Percentiles rank a stretch among this genome's conserved stretches.
These are phyloP conservation scores for Martiniozyma asiatica DNA, from an alignment of 1,139 yeast species.

Conservation along the genomic window DNA sequence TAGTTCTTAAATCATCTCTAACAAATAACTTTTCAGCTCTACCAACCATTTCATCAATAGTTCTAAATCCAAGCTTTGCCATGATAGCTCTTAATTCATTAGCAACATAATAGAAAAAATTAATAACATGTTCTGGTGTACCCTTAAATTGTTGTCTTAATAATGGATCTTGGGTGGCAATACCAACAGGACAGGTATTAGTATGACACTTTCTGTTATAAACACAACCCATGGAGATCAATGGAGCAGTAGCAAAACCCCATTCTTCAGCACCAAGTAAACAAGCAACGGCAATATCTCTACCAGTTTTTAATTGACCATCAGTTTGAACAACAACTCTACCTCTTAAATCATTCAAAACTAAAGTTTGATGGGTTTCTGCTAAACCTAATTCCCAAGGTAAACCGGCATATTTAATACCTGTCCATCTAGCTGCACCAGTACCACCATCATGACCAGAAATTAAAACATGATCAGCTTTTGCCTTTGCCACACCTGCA, in stretches of 20 bases:
- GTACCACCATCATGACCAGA: slow-evolving; percentile 99
- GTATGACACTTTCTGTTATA: slow-evolving; percentile 92
- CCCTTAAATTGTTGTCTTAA: slow-evolving; percentile 87
- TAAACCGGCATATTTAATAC: slow-evolving; percentile 91
- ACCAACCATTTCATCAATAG: slow-evolving; percentile 96
- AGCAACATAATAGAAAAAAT: slow-evolving; percentile 90
- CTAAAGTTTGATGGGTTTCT: slow-evolving; percentile 95
- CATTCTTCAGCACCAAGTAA: slow-evolving; percentile 96
- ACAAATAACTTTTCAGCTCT: slow-evolving; percentile 83
- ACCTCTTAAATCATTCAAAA: slow-evolving; percentile 89
- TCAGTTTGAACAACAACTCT: slow-evolving; percentile 93
- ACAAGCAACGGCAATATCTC: slow-evolving; percentile 93
- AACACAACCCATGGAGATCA: slow-evolving; percentile 95
- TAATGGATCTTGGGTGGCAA: slow-evolving; percentile 96
- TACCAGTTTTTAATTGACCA: slow-evolving; percentile 93
- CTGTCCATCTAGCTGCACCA: slow-evolving; percentile 97
- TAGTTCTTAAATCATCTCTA: slow-evolving; percentile 73
- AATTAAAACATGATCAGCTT: slow-evolving; percentile 89
- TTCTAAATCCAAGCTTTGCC: slow-evolving; percentile 93
- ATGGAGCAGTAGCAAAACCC: slow-evolving; percentile 96
- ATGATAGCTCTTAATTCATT: slow-evolving; percentile 84
- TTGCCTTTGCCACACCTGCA: slow-evolving; percentile 98
- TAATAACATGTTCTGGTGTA: slow-evolving; percentile 96
- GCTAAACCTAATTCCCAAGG: slow-evolving; percentile 99
- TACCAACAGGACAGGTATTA: slow-evolving; percentile 94